Base-by-base conservation (phyloP, 2,329 filamentous ascomycete genomes). In the Diaporthe citri region DNA sequence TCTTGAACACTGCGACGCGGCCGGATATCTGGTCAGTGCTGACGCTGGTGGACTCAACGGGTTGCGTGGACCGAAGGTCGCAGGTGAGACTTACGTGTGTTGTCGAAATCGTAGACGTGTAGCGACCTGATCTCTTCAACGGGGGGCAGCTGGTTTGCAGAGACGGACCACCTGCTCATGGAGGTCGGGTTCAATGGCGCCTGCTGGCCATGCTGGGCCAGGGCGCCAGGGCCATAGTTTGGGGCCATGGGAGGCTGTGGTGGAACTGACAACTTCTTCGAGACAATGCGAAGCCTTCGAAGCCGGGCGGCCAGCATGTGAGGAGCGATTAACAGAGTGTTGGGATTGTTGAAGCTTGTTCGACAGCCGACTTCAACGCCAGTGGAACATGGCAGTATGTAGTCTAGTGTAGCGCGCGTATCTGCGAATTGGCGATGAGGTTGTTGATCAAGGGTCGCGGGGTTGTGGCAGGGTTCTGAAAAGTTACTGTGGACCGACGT, bases 51-150 rank as follows among this genome's bases (percentile, higher is more conserved):
- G 71, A 60, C 43, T 36, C 34, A 15, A n/a, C 79, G n/a, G 76
- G 79, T 15, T 57, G 52, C 22, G 51, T 15, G 39, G 28, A 39
- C 71, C 77, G 28, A 31, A 57, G 6, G 36, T 52, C 57, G 41
- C 67, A 52, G 31, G 39, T 66, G 73, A 51, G 67, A 78, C 93
- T 82, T 87, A 96, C 94, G 86, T 51, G 96, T 98, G 82, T 99
- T 98, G 85, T 99, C 97, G 83, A 98, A 99, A 84, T 99, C 97
- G 86, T 98, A 98, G 79, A 99, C 90, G 82, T 98, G 96, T 71
- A 99, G 91, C 12, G 91, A 86, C 82, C 91, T 95, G 84, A 98
- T 93, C 73, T 91, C 87, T 56, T 93, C 88, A 15, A 92, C 88
- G 22, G 73, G 71, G 4, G 76, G 76, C 31, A 77, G 71, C 60